Conservation (phyloP, 73 alveolate genomes). For the Tetrahymena thermophila region DNA sequence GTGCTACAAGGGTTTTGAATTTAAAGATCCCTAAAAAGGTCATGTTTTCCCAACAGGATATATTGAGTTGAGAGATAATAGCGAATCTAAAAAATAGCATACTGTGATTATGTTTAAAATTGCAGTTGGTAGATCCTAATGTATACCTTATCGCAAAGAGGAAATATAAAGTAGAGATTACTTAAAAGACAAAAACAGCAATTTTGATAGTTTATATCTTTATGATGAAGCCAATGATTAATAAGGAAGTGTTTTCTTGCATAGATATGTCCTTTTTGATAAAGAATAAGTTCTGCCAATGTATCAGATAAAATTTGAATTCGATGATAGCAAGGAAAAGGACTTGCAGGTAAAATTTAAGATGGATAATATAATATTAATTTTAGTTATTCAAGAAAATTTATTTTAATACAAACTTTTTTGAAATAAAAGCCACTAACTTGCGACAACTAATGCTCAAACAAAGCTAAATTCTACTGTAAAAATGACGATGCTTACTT, state of each 20-base stretch:
- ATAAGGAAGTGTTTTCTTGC: conserved; percentile 29
- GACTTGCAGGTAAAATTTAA: neutral
- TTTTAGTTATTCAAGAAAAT: neutral
- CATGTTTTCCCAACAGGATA: conserved; percentile 41
- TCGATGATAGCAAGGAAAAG: conserved; percentile 35
- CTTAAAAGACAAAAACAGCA: conserved; percentile 20
- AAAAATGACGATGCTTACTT: conserved; percentile 38
- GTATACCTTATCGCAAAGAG: conserved; percentile 20
- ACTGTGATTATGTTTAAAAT: conserved; percentile 26
- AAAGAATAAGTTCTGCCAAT: conserved; percentile 28
- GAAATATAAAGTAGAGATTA: conserved; percentile 12
- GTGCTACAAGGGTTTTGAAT: conserved; percentile 43
- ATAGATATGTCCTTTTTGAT: conserved; percentile 45
- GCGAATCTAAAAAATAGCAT: conserved; percentile 2
- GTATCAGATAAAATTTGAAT: conserved; percentile 40
- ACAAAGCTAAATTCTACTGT: conserved; percentile 45
- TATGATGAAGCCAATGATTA: conserved; percentile 31
- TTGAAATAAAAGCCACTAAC: neutral
- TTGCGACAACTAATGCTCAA: conserved; percentile 35
- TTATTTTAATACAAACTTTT: neutral
- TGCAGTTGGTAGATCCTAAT: conserved; percentile 50
- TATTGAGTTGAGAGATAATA: conserved; percentile 7
- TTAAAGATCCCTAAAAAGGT: conserved; percentile 22
- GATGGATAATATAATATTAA: neutral
- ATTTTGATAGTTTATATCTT: conserved; percentile 38